A percentile compares a stretch with the other conserved stretches of the same genome.
Conservation (phyloP, 2,329 filamentous ascomycete genomes). For the Trichoderma lentiforme region DNA sequence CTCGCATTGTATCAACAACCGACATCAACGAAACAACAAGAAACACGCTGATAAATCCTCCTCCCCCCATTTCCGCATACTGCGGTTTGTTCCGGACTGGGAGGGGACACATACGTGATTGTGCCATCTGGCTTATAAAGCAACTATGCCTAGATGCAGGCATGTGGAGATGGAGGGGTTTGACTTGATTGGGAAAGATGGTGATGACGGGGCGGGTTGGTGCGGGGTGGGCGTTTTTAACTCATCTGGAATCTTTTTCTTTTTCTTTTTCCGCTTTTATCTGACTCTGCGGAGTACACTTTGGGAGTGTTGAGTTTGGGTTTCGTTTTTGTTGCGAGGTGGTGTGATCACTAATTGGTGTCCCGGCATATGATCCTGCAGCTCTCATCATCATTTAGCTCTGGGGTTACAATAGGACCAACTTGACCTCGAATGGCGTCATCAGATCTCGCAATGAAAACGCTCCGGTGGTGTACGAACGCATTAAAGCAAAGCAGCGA, state of each 20-base stretch:
- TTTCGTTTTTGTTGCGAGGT: background rate
- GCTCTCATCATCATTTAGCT: background rate
- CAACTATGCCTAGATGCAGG: background rate
- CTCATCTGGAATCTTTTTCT: background rate
- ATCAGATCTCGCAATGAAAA: background rate
- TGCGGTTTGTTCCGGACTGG: background rate
- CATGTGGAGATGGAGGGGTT: background rate
- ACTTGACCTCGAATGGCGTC: background rate
- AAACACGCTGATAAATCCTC: background rate
- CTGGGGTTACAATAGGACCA: background rate
- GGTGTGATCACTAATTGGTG: background rate
- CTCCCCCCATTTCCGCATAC: background rate
- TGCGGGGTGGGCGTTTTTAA: background rate
- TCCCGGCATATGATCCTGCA: background rate
- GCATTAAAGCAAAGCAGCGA: background rate
- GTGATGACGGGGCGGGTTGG: background rate
- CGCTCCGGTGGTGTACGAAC: background rate
- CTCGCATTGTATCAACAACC: background rate
- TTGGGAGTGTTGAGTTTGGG: background rate
- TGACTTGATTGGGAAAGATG: background rate
- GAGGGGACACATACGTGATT: background rate
- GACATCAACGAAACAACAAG: background rate
- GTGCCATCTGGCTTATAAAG: conserved; percentile 12
- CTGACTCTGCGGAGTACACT: background rate
- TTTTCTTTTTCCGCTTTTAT: background rate